Evolutionary conservation across 805 yeast genomes (phyloP).

Genomic region (Ogataea neopini): DNA sequence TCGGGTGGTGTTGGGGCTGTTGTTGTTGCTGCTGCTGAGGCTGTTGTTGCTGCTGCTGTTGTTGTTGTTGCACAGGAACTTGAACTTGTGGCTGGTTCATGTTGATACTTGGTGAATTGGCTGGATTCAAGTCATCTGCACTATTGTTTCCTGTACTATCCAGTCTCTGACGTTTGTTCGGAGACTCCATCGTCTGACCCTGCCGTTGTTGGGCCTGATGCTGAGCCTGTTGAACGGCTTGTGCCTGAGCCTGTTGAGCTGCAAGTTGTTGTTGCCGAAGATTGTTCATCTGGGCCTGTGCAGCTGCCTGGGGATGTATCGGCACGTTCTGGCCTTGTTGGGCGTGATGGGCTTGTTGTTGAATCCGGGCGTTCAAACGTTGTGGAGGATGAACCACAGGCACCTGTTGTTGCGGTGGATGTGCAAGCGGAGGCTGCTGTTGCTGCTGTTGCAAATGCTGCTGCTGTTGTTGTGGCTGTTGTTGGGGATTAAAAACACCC

Average conservation of each 20-base stretch:
- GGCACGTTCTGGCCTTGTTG: conserved; percentile 19
- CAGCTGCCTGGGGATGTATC: conserved; percentile 28
- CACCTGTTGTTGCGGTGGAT: conserved; percentile 16
- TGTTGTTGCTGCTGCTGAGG: conserved; percentile 22
- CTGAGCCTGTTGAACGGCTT: conserved; percentile 7
- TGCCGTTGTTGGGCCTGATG: conserved; percentile 11
- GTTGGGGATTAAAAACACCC: conserved; percentile 21
- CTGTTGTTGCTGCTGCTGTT: conserved; percentile 23
- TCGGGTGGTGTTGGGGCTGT: conserved; percentile 23
- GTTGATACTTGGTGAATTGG: conserved; percentile 14
- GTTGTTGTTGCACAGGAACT: conserved; percentile 23
- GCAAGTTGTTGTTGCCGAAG: conserved; percentile 30
- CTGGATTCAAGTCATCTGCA: conserved; percentile 14
- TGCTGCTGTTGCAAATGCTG: conserved; percentile 13
- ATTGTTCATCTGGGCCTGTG: conserved; percentile 32
- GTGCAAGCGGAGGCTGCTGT: conserved; percentile 21
- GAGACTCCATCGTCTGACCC: conserved; percentile 18
- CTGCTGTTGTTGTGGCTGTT: conserved; percentile 16
- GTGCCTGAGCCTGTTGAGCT: conserved; percentile 23
- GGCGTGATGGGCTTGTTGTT: conserved; percentile 7
- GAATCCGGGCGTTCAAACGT: conserved; percentile 11
- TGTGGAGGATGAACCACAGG: conserved; percentile 19
- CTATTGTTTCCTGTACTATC: conserved; percentile 19
- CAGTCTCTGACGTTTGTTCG: conserved; percentile 29
- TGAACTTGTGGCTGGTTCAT: conserved; percentile 21